A percentile compares a stretch with the other conserved stretches of the same genome.
Conservation (phyloP, 257 asterid genomes). For the Avicennia marina region DNA sequence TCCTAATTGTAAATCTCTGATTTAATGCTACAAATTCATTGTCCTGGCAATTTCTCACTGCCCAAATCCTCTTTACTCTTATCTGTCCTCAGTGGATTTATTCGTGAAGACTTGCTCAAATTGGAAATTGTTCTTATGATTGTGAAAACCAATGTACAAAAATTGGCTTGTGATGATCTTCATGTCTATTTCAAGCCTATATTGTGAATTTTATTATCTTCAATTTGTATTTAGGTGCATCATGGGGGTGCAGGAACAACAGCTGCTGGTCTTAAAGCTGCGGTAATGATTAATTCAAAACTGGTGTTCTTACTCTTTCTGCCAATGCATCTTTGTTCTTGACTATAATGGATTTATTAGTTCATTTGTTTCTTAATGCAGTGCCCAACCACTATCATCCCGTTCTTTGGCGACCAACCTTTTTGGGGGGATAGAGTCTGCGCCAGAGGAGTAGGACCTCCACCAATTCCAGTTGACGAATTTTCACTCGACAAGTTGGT, state of each 20-base stretch:
- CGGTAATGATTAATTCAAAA: conserved; percentile 41
- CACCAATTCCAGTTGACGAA: conserved; percentile 80
- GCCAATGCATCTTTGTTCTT: background rate
- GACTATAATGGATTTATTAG: background rate
- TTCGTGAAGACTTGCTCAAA: too few relatives aligned
- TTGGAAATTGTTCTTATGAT: too few relatives aligned
- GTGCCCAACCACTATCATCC: conserved; percentile 91
- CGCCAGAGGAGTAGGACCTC: conserved; percentile 84
- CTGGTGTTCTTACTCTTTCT: too few relatives aligned
- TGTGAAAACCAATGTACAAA: too few relatives aligned
- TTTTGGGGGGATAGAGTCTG: conserved; percentile 92
- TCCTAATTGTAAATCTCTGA: too few relatives aligned
- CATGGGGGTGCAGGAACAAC: conserved; percentile 99
- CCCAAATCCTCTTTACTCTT: too few relatives aligned
- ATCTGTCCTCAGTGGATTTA: too few relatives aligned
- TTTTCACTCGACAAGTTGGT: conserved; percentile 76
- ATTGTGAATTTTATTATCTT: background rate
- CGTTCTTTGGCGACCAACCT: conserved; percentile 94
- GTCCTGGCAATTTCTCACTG: too few relatives aligned
- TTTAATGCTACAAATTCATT: too few relatives aligned
- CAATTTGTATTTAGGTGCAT: conserved; percentile 60
- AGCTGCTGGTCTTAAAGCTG: conserved; percentile 97
- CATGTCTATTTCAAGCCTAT: too few relatives aligned
- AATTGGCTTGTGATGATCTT: too few relatives aligned
- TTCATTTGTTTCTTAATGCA: conserved; percentile 7